phyloP scores from a whole-genome alignment of 441 rosid species.

The Gossypium davidsonii region DNA sequence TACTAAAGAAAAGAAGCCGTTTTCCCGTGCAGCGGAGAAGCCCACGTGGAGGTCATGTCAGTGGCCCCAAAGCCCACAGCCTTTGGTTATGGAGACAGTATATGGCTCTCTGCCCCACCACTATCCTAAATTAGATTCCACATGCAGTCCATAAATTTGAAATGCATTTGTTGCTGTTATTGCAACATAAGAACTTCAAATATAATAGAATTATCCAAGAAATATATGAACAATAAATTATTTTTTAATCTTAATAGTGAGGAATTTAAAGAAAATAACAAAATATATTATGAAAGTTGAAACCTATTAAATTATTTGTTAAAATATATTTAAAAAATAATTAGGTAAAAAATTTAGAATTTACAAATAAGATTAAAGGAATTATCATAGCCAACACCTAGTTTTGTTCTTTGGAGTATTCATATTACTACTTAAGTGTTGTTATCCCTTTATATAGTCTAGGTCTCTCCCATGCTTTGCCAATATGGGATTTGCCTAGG shows the following conservation, averaged over 20 bases:
- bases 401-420: accelerated
- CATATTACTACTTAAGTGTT: too few species aligned
- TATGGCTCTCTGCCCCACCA: constrained; percentile 24
- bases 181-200: neutral
- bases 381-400: too few species aligned
- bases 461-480: too few species aligned
- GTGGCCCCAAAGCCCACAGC: constrained; percentile 44
- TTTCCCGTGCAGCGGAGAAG: constrained; percentile 25
- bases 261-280: too few species aligned
- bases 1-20: constrained; percentile 13
- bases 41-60: constrained; percentile 62
- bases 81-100: constrained; percentile 34
- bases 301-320: too few species aligned
- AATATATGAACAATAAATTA: neutral
- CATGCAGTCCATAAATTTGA: constrained; percentile 1
- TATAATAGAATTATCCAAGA: neutral
- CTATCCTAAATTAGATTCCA: neutral
- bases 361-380: too few species aligned
- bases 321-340: too few species aligned
- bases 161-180: neutral
- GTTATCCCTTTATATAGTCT: too few species aligned
- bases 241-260: too few species aligned
- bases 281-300: too few species aligned
- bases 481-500: too few species aligned
- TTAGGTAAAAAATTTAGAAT: too few species aligned